phyloP scores from a whole-genome alignment of 2,329 filamentous ascomycete genomes.

The Fusarium bactridioides region DNA sequence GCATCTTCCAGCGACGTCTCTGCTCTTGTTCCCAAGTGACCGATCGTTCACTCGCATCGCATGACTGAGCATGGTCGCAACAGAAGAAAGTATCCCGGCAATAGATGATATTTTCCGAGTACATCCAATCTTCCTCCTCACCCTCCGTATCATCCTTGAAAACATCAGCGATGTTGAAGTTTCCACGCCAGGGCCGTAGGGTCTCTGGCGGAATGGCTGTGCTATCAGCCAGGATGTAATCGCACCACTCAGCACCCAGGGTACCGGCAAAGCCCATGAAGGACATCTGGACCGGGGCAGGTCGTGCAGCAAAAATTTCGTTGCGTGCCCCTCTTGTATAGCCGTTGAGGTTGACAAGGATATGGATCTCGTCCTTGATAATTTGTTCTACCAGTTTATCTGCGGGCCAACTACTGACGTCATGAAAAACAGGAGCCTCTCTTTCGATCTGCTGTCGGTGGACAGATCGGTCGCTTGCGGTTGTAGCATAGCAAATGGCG shows the following conservation, averaged over 20 bases:
- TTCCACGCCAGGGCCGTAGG: conserved; percentile 79
- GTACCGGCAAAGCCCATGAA: conserved; percentile 99
- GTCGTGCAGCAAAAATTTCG: conserved; percentile 93
- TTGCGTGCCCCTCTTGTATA: conserved; percentile 97
- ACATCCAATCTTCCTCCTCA: conserved; percentile 84
- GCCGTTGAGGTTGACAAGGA: conserved; percentile 96
- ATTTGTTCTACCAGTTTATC: conserved; percentile 89
- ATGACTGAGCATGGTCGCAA: conserved; percentile 94
- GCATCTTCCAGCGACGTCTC: conserved; percentile 85
- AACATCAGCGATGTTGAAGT: conserved; percentile 76
- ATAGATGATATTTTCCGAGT: conserved; percentile 96
- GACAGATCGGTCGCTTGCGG: conserved; percentile 84
- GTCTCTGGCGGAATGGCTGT: conserved; percentile 86
- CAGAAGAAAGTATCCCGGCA: conserved; percentile 97
- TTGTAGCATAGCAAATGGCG: conserved; percentile 96
- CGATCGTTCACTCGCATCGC: conserved; percentile 71
- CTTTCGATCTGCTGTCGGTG: conserved; percentile 93
- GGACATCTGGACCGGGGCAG: conserved; percentile 97
- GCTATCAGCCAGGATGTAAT: conserved; percentile 91
- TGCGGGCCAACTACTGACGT: conserved; percentile 86
- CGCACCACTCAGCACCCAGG: conserved; percentile 96
- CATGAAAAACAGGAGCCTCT: conserved; percentile 89
- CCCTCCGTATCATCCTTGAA: conserved; percentile 72
- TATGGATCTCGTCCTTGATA: conserved; percentile 86
- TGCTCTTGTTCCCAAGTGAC: conserved; percentile 88